Percentiles rank a stretch among this genome's conserved stretches.
These are phyloP conservation scores for Linderina pennispora DNA, from an alignment of 192 early-diverging fungal species.

Conservation along the genomic window DNA sequence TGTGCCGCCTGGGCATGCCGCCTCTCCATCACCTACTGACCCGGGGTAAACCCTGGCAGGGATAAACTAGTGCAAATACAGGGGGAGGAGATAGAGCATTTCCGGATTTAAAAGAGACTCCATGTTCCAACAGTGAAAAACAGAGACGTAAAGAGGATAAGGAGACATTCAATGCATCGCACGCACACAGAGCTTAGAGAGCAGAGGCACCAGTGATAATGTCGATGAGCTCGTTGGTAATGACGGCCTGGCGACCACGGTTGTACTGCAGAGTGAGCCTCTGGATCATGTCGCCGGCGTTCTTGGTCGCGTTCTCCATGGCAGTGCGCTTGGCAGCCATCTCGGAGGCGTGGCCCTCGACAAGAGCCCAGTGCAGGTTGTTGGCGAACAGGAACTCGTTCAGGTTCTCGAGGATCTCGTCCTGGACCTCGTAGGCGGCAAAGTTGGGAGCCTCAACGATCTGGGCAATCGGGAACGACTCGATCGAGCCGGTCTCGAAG, in stretches of 20 bases:
- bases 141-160: background rate
- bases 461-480: conserved; percentile 51
- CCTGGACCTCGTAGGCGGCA: conserved; percentile 87
- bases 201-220: conserved; percentile 97
- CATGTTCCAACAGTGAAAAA: too few species aligned
- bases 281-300: conserved; percentile 97
- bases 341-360: conserved; percentile 94
- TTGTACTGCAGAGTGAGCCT: conserved; percentile 96
- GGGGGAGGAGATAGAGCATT: too few species aligned
- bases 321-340: conserved; percentile 94
- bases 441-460: conserved; percentile 76
- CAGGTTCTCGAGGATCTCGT: conserved; percentile 79
- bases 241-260: conserved; percentile 94
- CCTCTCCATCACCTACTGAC: too few species aligned
- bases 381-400: conserved; percentile 94
- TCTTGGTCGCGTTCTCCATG: conserved; percentile 99
- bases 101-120: too few species aligned
- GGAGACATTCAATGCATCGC: background rate
- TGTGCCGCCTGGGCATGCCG: too few species aligned
- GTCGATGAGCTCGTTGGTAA: conserved; percentile 98
- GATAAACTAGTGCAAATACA: too few species aligned
- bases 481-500: conserved; percentile 72
- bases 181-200: conserved; percentile 66
- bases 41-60: too few species aligned
- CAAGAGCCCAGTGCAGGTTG: conserved; percentile 90